phyloP scores from a whole-genome alignment of 208 protist genomes.

The Vickermania spadyakhi region DNA sequence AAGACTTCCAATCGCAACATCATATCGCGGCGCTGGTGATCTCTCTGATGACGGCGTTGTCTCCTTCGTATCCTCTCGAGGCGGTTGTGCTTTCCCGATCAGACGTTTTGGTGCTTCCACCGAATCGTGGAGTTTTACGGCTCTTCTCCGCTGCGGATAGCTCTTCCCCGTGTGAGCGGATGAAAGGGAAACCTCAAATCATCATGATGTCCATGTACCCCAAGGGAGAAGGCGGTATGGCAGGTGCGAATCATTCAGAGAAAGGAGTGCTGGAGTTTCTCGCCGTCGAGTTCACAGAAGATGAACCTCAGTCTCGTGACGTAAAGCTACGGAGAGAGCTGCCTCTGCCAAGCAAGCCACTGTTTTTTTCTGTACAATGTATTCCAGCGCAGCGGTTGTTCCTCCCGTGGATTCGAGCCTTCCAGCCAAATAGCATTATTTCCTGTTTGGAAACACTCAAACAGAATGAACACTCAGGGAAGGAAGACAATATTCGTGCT shows the following conservation, averaged over 20 bases:
- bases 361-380: too few species aligned
- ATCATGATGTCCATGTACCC: conserved; percentile 27
- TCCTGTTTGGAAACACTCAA: too few species aligned
- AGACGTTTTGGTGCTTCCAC: conserved; percentile 14
- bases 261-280: background rate
- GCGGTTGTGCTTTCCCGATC: conserved; percentile 10
- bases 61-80: background rate
- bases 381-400: too few species aligned
- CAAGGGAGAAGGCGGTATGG: conserved; percentile 7
- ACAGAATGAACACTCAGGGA: too few species aligned
- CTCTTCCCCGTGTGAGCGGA: background rate
- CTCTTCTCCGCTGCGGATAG: conserved; percentile 19
- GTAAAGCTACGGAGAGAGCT: conserved; percentile 2
- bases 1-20: conserved; percentile 12
- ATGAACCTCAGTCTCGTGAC: background rate
- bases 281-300: background rate
- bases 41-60: conserved; percentile 19
- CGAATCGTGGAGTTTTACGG: conserved; percentile 22
- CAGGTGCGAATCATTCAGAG: background rate
- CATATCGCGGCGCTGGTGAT: conserved; percentile 28
- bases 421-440: conserved; percentile 23
- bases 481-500: too few species aligned
- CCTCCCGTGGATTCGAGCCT: conserved; percentile 28
- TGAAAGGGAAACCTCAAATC: background rate
- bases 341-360: too few species aligned